phyloP scores from a whole-genome alignment of 208 protist species.

The Leishmania amazonensis region DNA sequence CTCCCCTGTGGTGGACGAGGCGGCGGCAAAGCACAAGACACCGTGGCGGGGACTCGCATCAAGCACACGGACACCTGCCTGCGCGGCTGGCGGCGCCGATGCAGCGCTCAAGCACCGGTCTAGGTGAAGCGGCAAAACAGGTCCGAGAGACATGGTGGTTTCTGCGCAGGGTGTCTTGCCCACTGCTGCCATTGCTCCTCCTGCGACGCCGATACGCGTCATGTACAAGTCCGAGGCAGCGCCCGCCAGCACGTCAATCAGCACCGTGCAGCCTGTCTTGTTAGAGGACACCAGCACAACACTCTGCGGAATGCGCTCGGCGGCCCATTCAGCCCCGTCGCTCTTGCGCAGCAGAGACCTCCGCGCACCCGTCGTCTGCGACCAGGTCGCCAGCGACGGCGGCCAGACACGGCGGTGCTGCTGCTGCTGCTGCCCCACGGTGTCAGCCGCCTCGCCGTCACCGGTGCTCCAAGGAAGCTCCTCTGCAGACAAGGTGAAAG shows the following conservation, averaged over 20 bases:
- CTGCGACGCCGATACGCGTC: slow-evolving; percentile 8
- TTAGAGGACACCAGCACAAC: slow-evolving; percentile 23
- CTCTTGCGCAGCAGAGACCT: not conserved
- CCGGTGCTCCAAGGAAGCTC: slow-evolving; percentile 19
- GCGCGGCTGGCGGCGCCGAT: not conserved
- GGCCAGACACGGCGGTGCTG: slow-evolving; percentile 15
- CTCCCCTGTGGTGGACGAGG: not conserved
- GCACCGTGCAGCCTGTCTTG: slow-evolving; percentile 6
- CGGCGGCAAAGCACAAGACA: slow-evolving; percentile 20
- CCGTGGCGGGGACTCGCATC: slow-evolving; percentile 20
- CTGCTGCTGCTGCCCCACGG: not conserved
- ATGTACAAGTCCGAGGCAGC: slow-evolving; percentile 32
- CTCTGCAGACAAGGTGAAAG: slow-evolving; percentile 16
- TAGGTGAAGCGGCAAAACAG: slow-evolving; percentile 26
- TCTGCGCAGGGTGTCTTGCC: not conserved
- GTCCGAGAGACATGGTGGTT: not conserved
- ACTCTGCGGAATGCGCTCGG: slow-evolving; percentile 13
- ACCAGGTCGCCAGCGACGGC: slow-evolving; percentile 22
- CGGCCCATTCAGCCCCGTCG: not conserved
- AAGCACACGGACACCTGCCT: slow-evolving; percentile 9
- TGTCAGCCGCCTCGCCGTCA: not conserved
- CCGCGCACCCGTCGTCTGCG: not conserved
- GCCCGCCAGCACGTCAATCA: slow-evolving; percentile 32
- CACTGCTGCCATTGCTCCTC: not conserved
- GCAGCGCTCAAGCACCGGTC: slow-evolving; percentile 16